phyloP scores from a whole-genome alignment of 495 filamentous ascomycete species.

The Aspergillus funiculosus region DNA sequence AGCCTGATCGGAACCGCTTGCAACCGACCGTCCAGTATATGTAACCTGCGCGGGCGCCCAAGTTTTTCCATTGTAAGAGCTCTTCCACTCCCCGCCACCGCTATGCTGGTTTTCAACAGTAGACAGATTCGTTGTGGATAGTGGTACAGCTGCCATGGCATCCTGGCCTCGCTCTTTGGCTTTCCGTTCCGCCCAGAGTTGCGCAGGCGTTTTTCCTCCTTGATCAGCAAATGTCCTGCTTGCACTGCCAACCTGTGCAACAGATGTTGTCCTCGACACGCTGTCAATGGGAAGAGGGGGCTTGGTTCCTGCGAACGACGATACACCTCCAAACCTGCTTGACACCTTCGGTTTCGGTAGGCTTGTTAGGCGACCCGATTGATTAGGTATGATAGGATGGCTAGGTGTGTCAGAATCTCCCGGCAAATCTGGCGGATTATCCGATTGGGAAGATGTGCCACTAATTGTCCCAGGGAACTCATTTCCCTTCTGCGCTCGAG shows the following conservation, averaged over 20 bases:
- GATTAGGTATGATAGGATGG: conserved; percentile 57
- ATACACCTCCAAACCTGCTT: conserved; percentile 71
- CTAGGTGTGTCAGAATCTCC: conserved; percentile 57
- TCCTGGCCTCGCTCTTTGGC: conserved; percentile 63
- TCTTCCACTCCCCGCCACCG: conserved; percentile 75
- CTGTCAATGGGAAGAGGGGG: conserved; percentile 69
- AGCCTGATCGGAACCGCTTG: conserved; percentile 51
- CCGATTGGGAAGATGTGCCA: conserved; percentile 26
- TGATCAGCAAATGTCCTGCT: conserved; percentile 91
- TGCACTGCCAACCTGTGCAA: conserved; percentile 64
- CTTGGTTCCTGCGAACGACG: conserved; percentile 77
- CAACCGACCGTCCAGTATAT: conserved; percentile 57
- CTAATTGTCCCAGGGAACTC: conserved; percentile 40
- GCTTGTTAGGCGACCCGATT: conserved; percentile 74
- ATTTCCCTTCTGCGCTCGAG: conserved; percentile 63
- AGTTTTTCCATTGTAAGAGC: conserved; percentile 78
- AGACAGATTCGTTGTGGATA: conserved; percentile 34
- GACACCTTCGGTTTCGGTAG: conserved; percentile 92
- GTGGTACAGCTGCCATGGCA: conserved; percentile 27
- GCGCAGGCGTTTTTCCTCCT: conserved; percentile 92
- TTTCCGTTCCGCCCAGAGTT: conserved; percentile 96
- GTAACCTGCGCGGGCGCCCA: conserved; percentile 79
- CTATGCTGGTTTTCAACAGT: conserved; percentile 61
- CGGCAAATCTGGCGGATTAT: conserved; percentile 34
- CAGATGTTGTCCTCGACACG: conserved; percentile 44